Evolutionary conservation across 2,329 filamentous ascomycete species (phyloP), one percentile per base, ranked within the genome.

Genomic region (Polychaeton citri): DNA sequence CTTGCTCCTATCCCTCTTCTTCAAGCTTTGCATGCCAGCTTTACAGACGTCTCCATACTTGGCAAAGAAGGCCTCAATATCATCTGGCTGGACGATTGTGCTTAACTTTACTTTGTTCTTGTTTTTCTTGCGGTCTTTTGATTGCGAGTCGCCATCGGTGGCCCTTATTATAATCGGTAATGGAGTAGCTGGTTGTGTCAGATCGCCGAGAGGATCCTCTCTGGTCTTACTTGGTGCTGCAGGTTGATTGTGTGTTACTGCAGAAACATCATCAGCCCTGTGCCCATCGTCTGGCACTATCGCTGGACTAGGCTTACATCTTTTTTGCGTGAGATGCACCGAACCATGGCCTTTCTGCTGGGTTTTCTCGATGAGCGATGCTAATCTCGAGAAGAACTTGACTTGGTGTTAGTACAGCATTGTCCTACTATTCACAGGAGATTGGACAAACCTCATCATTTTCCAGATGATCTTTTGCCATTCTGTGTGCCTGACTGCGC

Each of bases 21-120:
- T 96, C 62, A 98, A 57, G 6, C 79, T 78, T 33, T 73, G 70
- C 86, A 96, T 95, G 5, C 86, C 85, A 0, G 71, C 66, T 65
- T 93, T 95, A 63, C 87, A 95, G 3, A 86, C 71, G 47, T 96
- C 90, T 16, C 86, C 87, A 63, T 96, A 98, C 35, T 74, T 71
- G 19, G 67, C 64, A 58, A 86, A 98, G 54, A 98, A 98, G 0
- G 59, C 65, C 36, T 92, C 86, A 8, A 96, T 58, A 4, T 80
- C 74, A 39, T 79, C 74, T 1, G 81, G 74, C 37, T 80, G 70
- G 1, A 96, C 86, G 0, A 94, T 60, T 0, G 90, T 96, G 2
- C 83, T 84, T 18, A 95, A 55, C 59, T 87, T 93, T 46, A 82
- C 61, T 50, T 75, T 77, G 46, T 79, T 78, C 28, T 65, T 58